These are phyloP conservation scores for Aspergillus calidoustus DNA, from an alignment of 2,329 filamentous ascomycete genomes.

Conservation along the genomic window DNA sequence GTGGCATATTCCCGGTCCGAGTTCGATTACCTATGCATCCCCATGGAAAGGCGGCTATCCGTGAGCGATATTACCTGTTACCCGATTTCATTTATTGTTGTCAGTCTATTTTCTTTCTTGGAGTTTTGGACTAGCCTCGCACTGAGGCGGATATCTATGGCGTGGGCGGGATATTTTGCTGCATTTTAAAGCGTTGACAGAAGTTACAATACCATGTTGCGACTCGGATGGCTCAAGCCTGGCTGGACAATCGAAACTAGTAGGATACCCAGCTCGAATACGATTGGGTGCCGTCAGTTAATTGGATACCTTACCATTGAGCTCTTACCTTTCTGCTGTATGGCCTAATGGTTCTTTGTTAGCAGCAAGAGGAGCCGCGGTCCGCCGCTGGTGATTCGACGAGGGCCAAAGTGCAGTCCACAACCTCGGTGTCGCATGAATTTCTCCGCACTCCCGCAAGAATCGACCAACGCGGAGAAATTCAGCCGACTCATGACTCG, in stretches of 20 bases:
- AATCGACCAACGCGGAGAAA: not conserved
- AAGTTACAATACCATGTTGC: constrained; percentile 9
- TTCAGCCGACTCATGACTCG: constrained; percentile 3
- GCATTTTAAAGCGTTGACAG: constrained; percentile 28
- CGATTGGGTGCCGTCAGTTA: not conserved
- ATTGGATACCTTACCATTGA: not conserved
- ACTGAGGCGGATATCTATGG: constrained; percentile 10
- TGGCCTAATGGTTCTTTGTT: not conserved
- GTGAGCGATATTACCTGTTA: constrained; percentile 11
- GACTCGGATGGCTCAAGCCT: too few relatives aligned
- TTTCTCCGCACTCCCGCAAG: constrained; percentile 29
- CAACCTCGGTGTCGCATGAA: constrained; percentile 29
- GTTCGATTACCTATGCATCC: constrained; percentile 13
- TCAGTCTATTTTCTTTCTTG: constrained; percentile 6
- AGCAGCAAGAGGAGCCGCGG: not conserved
- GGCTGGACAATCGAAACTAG: not conserved
- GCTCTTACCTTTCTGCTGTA: not conserved
- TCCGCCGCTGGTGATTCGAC: not conserved
- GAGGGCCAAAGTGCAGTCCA: not conserved
- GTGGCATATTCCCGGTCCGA: not conserved
- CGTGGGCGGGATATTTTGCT: constrained; percentile 25
- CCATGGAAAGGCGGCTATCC: constrained; percentile 20
- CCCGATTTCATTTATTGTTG: constrained; percentile 8
- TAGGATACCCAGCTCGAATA: constrained; percentile 1
- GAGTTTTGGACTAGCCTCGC: constrained; percentile 18